Percentiles rank a stretch among this genome's conserved stretches.
Evolutionary conservation across 495 filamentous ascomycete species (phyloP).

Genomic region (Penicillium taxi): DNA sequence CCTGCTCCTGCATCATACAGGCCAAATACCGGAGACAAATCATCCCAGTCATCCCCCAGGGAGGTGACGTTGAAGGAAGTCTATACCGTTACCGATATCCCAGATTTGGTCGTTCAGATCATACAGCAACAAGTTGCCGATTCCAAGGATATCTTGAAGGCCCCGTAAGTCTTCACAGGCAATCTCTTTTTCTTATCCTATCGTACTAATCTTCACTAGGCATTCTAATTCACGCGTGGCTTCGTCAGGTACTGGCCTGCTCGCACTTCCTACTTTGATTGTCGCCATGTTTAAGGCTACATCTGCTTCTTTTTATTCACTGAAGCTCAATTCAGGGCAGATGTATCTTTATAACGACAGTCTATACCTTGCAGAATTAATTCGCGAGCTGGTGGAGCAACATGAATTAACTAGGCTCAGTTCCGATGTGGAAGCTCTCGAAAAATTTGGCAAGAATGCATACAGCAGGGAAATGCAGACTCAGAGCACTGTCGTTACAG

Average conservation of each 20-base stretch:
- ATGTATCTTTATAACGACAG: slow-evolving; percentile 96
- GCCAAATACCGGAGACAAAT: slow-evolving; percentile 1
- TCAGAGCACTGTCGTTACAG: slow-evolving; percentile 73
- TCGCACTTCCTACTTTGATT: slow-evolving; percentile 72
- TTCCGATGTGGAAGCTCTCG: slow-evolving; percentile 62
- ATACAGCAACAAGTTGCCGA: slow-evolving; percentile 64
- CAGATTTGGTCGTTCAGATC: slow-evolving; percentile 63
- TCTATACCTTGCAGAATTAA: slow-evolving; percentile 61
- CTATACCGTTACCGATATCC: slow-evolving; percentile 81
- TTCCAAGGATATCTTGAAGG: slow-evolving; percentile 51
- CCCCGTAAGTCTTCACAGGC: slow-evolving; percentile 38
- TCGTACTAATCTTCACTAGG: slow-evolving; percentile 14
- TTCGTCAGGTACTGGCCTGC: slow-evolving; percentile 65
- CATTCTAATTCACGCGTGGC: slow-evolving; percentile 50
- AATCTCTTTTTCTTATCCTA: slow-evolving; percentile 2
- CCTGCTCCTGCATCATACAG: slow-evolving; percentile 14
- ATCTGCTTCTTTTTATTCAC: slow-evolving; percentile 68
- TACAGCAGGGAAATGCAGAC: slow-evolving; percentile 83
- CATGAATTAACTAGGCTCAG: slow-evolving; percentile 50
- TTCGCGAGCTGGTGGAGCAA: slow-evolving; percentile 52
- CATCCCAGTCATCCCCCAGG: slow-evolving; percentile 24
- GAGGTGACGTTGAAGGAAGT: slow-evolving; percentile 75
- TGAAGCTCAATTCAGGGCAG: slow-evolving; percentile 56
- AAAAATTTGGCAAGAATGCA: slow-evolving; percentile 70
- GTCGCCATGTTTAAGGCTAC: slow-evolving; percentile 88